Conservation (phyloP, 805 yeast genomes). For the Blastobotrys parvus region DNA sequence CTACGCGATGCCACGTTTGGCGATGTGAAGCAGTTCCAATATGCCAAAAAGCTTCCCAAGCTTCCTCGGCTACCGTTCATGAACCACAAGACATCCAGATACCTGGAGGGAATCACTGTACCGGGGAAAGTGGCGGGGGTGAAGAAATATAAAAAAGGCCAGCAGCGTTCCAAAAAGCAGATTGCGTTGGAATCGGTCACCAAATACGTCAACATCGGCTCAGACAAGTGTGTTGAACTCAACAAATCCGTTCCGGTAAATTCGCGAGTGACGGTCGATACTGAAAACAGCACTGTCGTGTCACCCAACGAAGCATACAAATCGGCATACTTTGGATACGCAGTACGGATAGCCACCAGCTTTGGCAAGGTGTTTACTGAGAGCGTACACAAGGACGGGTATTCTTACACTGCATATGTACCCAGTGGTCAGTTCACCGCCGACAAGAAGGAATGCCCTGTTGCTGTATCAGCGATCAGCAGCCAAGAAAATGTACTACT, state of each 20-base stretch:
- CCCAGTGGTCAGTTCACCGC: conserved; percentile 54
- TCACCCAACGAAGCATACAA: conserved; percentile 60
- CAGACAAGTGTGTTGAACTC: conserved; percentile 48
- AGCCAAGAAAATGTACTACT: conserved; percentile 35
- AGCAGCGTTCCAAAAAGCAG: conserved; percentile 40
- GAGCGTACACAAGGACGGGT: conserved; percentile 56
- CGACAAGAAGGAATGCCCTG: conserved; percentile 15
- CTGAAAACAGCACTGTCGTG: conserved; percentile 52
- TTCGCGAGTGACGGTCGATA: conserved; percentile 74
- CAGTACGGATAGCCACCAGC: conserved; percentile 55
- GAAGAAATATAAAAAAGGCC: conserved; percentile 24
- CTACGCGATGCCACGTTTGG: conserved; percentile 58
- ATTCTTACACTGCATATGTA: conserved; percentile 55
- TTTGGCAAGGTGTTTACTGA: conserved; percentile 66
- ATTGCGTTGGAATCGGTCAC: conserved; percentile 50
- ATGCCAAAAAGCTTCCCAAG: conserved; percentile 64
- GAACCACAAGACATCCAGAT: conserved; percentile 37
- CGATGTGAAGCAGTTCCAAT: conserved; percentile 39
- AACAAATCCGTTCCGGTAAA: conserved; percentile 58
- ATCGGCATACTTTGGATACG: conserved; percentile 43
- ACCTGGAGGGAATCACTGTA: conserved; percentile 58
- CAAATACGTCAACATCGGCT: conserved; percentile 71
- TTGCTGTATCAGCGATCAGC: conserved; percentile 17
- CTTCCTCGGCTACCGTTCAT: conserved; percentile 69
- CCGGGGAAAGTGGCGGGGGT: conserved; percentile 14